Evolutionary conservation across 2,329 filamentous ascomycete species (phyloP).

Genomic region (Gaeumannomyces sp.): DNA sequence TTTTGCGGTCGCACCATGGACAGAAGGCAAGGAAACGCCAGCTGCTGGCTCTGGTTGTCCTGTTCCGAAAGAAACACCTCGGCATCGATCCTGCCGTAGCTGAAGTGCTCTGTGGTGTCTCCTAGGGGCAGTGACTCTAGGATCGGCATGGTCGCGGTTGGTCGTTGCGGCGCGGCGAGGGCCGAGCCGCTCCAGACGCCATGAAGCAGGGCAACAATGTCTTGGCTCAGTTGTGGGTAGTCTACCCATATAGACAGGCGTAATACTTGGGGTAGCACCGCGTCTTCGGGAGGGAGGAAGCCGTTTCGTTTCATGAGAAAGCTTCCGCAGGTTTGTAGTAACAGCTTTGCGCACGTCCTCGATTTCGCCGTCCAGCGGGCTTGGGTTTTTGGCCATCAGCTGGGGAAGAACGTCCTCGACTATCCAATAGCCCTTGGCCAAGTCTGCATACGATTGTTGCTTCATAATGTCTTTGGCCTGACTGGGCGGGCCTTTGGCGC

Average conservation of each 20-base stretch:
- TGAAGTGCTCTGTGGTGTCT: conserved; percentile 69
- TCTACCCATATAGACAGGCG: conserved; percentile 78
- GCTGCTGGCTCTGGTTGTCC: conserved; percentile 60
- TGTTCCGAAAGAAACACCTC: conserved; percentile 69
- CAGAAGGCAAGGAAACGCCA: conserved; percentile 67
- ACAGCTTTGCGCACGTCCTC: conserved; percentile 50
- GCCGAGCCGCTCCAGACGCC: conserved; percentile 47
- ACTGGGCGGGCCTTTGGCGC: conserved; percentile 39
- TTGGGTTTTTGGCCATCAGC: conserved; percentile 22
- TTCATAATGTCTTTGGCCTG: conserved; percentile 47
- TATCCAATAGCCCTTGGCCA: conserved; percentile 87
- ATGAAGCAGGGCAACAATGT: conserved; percentile 64
- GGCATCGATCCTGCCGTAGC: conserved; percentile 71
- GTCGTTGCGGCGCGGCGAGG: conserved; percentile 41
- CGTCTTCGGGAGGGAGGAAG: conserved; percentile 64
- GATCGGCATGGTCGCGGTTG: conserved; percentile 43
- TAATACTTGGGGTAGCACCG: conserved; percentile 67
- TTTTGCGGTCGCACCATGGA: conserved; percentile 66
- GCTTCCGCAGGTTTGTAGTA: conserved; percentile 60
- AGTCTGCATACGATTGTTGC: conserved; percentile 77
- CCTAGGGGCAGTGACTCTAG: conserved; percentile 67
- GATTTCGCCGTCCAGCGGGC: conserved; percentile 38
- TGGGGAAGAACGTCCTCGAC: conserved; percentile 47
- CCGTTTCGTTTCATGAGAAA: conserved; percentile 81
- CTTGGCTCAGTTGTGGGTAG: conserved; percentile 67